Evolutionary conservation across 345 rosid species (phyloP), one percentile per base, ranked within the genome.

Genomic region (Boechera stricta): DNA sequence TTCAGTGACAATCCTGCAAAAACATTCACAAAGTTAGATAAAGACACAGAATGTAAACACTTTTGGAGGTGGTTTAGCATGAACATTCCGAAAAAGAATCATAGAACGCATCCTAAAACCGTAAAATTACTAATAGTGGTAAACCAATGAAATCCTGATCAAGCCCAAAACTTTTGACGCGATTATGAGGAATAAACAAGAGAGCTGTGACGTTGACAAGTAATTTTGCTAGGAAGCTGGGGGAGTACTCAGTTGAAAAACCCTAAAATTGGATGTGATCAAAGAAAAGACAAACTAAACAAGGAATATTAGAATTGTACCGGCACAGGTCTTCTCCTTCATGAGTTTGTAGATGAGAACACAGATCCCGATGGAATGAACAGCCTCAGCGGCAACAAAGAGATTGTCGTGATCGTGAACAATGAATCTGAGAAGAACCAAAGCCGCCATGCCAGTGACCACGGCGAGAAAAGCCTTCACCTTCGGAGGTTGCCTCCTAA

Each of bases 381-480:
- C 97, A 26, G 97, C 97, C 88, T 96, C 98, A 5, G 99, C 94
- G 36, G 99, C 99, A 10, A 93, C 97, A 73, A 96, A 96, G 79
- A 96, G 99, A 75, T 93, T 96, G 74, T 96, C 99, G 74, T 96
- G 99, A 67, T 96, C 99, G 81, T 91, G 89, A 13, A 96, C 99
- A 67, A 96, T 87, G 91, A 81, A 91, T 63, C 99, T 86, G 80
- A 96, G 98, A 12, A 93, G 70, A 47, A 91, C 94, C 57, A 96
- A 82, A 28, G 99, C 89, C 3, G 91, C 86, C 94, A 96, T 88
- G 71, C 98, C 99, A 36, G 97, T 81, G 48, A 96, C 89, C 54
- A 96, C 98, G 4, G 97, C 96, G 71, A 96, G 78, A 77, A 91
- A 96, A 12, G 93, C 96, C 87, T 96, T 96, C 58, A 93, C 98